Conservation (phyloP, 176 grass and related monocot genomes). For the Oryza rufipogon region DNA sequence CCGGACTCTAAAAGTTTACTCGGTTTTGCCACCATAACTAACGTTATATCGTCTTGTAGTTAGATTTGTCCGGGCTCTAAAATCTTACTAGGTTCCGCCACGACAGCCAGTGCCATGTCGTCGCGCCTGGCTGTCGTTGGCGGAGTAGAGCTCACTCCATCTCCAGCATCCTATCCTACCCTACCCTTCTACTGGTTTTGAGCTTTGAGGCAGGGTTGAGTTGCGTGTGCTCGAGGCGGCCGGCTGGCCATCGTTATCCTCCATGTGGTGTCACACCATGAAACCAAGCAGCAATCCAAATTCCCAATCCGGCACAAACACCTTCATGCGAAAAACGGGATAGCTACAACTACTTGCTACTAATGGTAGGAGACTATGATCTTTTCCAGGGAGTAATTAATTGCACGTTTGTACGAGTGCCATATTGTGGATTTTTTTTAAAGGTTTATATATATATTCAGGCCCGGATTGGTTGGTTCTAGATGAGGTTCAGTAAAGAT, state of each 20-base stretch:
- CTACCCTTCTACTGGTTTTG: not conserved
- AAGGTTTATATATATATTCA: not conserved
- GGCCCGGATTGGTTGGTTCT: not conserved
- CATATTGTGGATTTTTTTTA: not conserved
- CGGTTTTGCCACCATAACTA: too few species aligned
- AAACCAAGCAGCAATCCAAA: not conserved
- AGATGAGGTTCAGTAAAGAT: not conserved
- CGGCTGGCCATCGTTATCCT: slow-evolving; percentile 35
- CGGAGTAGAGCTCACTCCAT: not conserved
- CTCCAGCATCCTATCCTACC: slow-evolving; percentile 14
- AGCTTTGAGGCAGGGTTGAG: not conserved
- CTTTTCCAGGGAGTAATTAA: slow-evolving; percentile 19
- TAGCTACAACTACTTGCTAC: slow-evolving; percentile 17
- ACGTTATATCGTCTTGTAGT: too few species aligned
- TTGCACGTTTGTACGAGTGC: not conserved
- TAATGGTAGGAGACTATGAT: not conserved
- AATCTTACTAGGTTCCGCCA: too few species aligned
- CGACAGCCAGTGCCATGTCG: not conserved
- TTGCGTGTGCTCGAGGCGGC: not conserved
- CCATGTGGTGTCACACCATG: slow-evolving; percentile 31
- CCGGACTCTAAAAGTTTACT: too few species aligned
- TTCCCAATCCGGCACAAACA: not conserved
- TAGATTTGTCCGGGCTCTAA: too few species aligned
- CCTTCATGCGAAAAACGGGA: slow-evolving; percentile 5
- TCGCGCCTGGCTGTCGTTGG: not conserved